phyloP scores from a whole-genome alignment of 306 rosid genomes.

The Quercus ilex region DNA sequence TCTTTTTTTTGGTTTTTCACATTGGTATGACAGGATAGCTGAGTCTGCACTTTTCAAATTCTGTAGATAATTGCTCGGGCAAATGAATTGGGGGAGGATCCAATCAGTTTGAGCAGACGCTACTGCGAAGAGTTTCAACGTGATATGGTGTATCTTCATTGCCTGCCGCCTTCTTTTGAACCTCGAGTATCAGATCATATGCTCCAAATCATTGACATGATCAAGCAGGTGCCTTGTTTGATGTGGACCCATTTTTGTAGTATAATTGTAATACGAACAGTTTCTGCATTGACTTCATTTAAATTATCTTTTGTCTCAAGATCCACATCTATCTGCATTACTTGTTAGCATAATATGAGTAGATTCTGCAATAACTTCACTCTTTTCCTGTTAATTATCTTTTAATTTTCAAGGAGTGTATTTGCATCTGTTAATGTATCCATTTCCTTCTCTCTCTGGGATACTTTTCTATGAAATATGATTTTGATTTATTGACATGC shows the following conservation, averaged over 20 bases:
- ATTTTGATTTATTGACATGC: constrained; percentile 27
- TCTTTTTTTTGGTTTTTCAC: constrained; percentile 36
- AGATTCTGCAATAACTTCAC: background rate
- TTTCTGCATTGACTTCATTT: background rate
- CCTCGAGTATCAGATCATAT: constrained; percentile 94
- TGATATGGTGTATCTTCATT: constrained; percentile 74
- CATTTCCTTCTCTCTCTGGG: background rate
- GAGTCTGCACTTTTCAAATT: constrained; percentile 90
- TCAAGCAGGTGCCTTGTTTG: constrained; percentile 60
- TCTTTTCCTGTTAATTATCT: background rate
- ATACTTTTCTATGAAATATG: background rate
- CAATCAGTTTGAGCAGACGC: constrained; percentile 71
- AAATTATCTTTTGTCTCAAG: background rate
- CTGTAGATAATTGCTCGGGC: constrained; percentile 95
- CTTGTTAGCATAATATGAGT: background rate
- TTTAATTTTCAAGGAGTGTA: constrained; percentile 14
- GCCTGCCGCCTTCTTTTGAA: constrained; percentile 81
- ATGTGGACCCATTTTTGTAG: background rate
- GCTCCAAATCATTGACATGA: constrained; percentile 82
- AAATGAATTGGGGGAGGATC: constrained; percentile 84
- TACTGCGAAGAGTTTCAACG: constrained; percentile 72
- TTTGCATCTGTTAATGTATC: background rate
- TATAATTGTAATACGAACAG: background rate
- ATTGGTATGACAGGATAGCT: constrained; percentile 92
- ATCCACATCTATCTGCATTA: background rate